phyloP scores from a whole-genome alignment of 2,329 filamentous ascomycete genomes.

The Alternaria infectoria region DNA sequence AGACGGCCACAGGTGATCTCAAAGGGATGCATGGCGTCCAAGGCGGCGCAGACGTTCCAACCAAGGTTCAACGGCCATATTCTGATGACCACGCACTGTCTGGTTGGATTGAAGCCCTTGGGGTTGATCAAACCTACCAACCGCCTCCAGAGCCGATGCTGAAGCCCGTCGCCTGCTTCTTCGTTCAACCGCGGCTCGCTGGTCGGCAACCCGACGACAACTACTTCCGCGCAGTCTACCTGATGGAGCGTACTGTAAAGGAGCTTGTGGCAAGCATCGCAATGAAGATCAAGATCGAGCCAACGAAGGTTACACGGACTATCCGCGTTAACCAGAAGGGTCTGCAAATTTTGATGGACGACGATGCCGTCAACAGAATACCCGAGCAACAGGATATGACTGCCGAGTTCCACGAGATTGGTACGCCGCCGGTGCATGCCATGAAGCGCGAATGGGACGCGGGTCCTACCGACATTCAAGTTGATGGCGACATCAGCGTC shows the following conservation, averaged over 20 bases:
- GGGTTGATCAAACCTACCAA: constrained; percentile 84
- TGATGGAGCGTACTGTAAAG: constrained; percentile 75
- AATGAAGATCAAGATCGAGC: constrained; percentile 80
- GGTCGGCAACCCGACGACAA: constrained; percentile 60
- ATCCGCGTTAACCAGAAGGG: constrained; percentile 76
- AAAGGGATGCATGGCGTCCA: constrained; percentile 52
- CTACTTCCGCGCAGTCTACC: constrained; percentile 86
- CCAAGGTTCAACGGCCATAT: constrained; percentile 62
- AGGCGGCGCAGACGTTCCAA: constrained; percentile 58
- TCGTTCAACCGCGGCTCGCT: constrained; percentile 67
- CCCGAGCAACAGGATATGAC: constrained; percentile 91
- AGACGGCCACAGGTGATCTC: constrained; percentile 59
- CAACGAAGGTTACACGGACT: constrained; percentile 71
- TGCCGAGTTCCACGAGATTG: constrained; percentile 71
- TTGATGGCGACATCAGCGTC: constrained; percentile 55
- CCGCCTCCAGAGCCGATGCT: constrained; percentile 74
- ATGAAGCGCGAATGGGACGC: constrained; percentile 62
- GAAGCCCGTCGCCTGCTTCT: constrained; percentile 88
- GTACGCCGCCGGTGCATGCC: constrained; percentile 48
- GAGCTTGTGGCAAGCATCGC: constrained; percentile 78
- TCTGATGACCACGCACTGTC: constrained; percentile 71
- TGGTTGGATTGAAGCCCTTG: constrained; percentile 89
- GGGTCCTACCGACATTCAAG: constrained; percentile 55
- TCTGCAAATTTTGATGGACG: constrained; percentile 84
- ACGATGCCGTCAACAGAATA: constrained; percentile 83